Conservation (phyloP, 306 rosid species). For the Cotoneaster glaucophyllus region DNA sequence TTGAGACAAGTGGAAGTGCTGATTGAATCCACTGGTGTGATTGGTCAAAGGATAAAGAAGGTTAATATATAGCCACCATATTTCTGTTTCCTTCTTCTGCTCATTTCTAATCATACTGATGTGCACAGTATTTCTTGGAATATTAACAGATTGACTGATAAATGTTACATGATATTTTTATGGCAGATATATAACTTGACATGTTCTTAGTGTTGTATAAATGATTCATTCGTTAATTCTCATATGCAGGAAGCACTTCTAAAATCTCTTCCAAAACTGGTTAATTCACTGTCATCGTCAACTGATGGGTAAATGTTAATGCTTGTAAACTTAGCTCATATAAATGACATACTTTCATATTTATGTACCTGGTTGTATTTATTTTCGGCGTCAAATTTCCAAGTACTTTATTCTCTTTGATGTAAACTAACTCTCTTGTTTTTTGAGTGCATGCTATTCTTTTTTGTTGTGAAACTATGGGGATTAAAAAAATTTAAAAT, state of each 20-base stretch:
- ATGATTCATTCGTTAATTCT: conserved; percentile 11
- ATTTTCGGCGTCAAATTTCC: background rate
- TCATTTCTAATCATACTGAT: background rate
- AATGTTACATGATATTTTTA: background rate
- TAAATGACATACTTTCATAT: background rate
- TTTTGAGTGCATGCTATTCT: background rate
- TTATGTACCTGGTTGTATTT: background rate
- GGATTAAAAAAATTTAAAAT: background rate
- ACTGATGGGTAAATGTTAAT: conserved; percentile 52
- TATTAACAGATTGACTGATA: conserved; percentile 15
- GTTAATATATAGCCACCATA: conserved; percentile 32
- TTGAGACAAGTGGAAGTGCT: conserved; percentile 64
- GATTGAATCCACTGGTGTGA: conserved; percentile 89
- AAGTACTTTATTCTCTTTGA: background rate
- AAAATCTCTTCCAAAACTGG: conserved; percentile 66
- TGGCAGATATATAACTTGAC: background rate
- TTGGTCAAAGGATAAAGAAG: conserved; percentile 88
- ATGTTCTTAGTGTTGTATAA: conserved; percentile 1
- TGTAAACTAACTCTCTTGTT: background rate
- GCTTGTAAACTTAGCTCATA: background rate
- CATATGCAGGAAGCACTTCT: conserved; percentile 66
- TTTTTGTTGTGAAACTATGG: background rate
- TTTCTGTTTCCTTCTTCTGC: conserved; percentile 3
- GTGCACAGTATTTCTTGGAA: background rate
- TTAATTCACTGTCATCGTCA: conserved; percentile 56